These are phyloP conservation scores for Nitzschia sp. DNA, from an alignment of 108 stramenopile genomes.

Conservation along the genomic window DNA sequence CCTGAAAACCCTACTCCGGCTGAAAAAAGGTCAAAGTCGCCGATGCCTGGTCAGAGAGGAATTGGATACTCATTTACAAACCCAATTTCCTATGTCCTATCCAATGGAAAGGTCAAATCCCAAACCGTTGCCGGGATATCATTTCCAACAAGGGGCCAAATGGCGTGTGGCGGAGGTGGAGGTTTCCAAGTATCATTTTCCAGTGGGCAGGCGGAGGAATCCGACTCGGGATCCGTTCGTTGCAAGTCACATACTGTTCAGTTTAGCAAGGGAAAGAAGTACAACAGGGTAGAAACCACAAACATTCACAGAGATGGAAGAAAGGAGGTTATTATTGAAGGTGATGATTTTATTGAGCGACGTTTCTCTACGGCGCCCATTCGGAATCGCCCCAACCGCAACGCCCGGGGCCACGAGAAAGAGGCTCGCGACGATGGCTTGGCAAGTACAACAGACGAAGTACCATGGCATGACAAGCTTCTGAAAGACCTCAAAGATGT, in stretches of 20 bases:
- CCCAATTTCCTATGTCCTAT: constrained; percentile 34
- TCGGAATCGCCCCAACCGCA: constrained; percentile 6
- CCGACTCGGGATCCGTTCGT: constrained; percentile 17
- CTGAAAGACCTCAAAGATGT: constrained; percentile 16
- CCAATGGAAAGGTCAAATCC: constrained; percentile 29
- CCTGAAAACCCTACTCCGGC: neutral
- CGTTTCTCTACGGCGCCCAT: constrained; percentile 12
- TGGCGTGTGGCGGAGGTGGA: constrained; percentile 6
- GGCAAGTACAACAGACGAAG: constrained; percentile 5
- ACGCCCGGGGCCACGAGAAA: neutral
- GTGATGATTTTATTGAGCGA: constrained; percentile 35
- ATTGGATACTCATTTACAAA: constrained; percentile 40
- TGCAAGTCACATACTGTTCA: constrained; percentile 33
- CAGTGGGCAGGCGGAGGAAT: constrained; percentile 20
- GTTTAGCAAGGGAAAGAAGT: constrained; percentile 36
- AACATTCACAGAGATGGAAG: constrained; percentile 45
- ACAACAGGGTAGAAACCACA: constrained; percentile 34
- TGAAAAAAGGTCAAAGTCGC: neutral
- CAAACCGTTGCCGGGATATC: constrained; percentile 29
- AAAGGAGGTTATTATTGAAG: constrained; percentile 40
- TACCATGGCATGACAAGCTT: constrained; percentile 32
- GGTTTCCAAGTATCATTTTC: constrained; percentile 31
- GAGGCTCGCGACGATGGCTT: neutral
- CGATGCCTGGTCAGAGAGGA: constrained; percentile 13
- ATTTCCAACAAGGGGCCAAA: constrained; percentile 33